These are phyloP conservation scores for Phytophthora podocarpi DNA, from an alignment of 352 stramenopile genomes.

Conservation along the genomic window DNA sequence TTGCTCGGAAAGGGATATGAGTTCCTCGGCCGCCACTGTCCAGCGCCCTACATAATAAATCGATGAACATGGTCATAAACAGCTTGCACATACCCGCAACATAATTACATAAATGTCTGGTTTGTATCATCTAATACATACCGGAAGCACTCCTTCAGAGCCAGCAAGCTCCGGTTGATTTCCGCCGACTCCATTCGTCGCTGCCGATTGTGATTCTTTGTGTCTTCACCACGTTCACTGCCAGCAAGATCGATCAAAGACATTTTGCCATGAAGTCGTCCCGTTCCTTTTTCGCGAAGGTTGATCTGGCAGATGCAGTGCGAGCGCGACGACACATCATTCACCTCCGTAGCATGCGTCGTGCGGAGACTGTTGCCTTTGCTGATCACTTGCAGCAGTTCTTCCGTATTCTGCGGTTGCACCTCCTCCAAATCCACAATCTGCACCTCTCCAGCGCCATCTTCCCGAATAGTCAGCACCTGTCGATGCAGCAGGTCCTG, in stretches of 20 bases:
- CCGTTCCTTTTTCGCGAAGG: slow-evolving; percentile 61
- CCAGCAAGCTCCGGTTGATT: slow-evolving; percentile 97
- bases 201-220: slow-evolving; percentile 51
- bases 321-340: slow-evolving; percentile 94
- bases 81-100: background rate
- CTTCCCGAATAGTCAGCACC: slow-evolving; percentile 93
- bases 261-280: slow-evolving; percentile 84
- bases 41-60: slow-evolving; percentile 62
- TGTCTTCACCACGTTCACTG: slow-evolving; percentile 76
- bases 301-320: slow-evolving; percentile 96
- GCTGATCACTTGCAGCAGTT: slow-evolving; percentile 94
- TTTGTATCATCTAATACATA: slow-evolving; percentile 28
- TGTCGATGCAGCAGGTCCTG: slow-evolving; percentile 94
- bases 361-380: slow-evolving; percentile 93
- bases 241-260: slow-evolving; percentile 97
- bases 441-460: slow-evolving; percentile 93
- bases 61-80: slow-evolving; percentile 1
- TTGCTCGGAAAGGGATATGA: slow-evolving; percentile 96
- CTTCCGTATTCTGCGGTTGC: slow-evolving; percentile 82
- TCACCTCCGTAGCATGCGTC: slow-evolving; percentile 96
- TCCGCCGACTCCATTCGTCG: slow-evolving; percentile 96
- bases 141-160: slow-evolving; percentile 97
- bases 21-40: slow-evolving; percentile 88
- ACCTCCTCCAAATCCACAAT: slow-evolving; percentile 96
- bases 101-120: background rate